These are phyloP conservation scores for Podila verticillata DNA, from an alignment of 192 early-diverging fungal species.

Conservation along the genomic window DNA sequence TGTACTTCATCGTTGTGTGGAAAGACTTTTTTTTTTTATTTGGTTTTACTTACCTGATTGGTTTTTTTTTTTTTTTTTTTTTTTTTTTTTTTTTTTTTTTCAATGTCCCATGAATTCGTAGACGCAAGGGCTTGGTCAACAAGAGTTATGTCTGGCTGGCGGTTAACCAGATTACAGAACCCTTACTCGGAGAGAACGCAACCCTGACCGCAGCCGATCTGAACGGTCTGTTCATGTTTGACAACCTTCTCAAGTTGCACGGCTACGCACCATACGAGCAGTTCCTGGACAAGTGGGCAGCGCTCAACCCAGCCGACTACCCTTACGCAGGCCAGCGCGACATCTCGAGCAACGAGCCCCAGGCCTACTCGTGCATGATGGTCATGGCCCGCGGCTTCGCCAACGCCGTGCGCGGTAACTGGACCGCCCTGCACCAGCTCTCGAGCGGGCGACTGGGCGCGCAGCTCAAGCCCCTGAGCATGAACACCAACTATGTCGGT, in stretches of 20 bases:
- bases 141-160: conserved; percentile 57
- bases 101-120: no score
- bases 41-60: no score
- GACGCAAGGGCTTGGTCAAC: conserved; percentile 31
- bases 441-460: conserved; percentile 44
- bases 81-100: no score
- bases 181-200: conserved; percentile 11
- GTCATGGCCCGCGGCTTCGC: conserved; percentile 57
- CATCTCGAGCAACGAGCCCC: conserved; percentile 58
- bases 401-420: conserved; percentile 39
- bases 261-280: conserved; percentile 58
- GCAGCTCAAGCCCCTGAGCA: conserved; percentile 40
- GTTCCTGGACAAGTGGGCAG: conserved; percentile 56
- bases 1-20: no score
- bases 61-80: no score
- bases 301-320: conserved; percentile 49
- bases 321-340: conserved; percentile 56
- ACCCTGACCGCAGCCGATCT: conserved; percentile 29
- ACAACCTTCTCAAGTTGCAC: conserved; percentile 54
- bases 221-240: conserved; percentile 59
- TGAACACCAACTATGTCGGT: conserved; percentile 61
- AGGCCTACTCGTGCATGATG: conserved; percentile 65
- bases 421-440: conserved; percentile 38
- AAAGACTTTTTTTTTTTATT: no score
- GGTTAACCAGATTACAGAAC: conserved; percentile 46